Conservation (phyloP, 495 filamentous ascomycete genomes). For the Oleoguttula mirabilis region DNA sequence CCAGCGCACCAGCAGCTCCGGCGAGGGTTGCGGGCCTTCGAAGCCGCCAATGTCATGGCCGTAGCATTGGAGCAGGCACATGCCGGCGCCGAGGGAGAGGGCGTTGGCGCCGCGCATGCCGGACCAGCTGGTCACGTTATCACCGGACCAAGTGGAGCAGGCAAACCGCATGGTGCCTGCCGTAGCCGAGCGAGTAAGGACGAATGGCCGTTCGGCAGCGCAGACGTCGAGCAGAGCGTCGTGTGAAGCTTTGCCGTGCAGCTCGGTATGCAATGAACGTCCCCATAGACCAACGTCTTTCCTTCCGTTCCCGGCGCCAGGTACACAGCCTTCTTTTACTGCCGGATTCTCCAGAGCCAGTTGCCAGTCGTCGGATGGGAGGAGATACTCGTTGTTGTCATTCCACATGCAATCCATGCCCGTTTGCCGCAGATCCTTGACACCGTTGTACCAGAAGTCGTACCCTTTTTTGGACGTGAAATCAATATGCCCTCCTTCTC, state of each 20-base stretch:
- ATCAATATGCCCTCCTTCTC: constrained; percentile 57
- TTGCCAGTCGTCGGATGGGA: constrained; percentile 51
- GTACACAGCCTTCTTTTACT: constrained; percentile 4
- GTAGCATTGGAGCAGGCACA: constrained; percentile 51
- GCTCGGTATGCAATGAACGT: constrained; percentile 49
- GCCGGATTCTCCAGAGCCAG: constrained; percentile 36
- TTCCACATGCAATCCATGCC: constrained; percentile 66
- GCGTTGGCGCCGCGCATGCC: constrained; percentile 56
- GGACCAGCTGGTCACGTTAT: constrained; percentile 35
- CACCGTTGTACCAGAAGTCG: constrained; percentile 56
- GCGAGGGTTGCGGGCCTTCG: constrained; percentile 54
- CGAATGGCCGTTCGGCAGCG: constrained; percentile 46
- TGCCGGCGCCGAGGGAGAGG: constrained; percentile 51
- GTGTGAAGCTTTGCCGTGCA: constrained; percentile 54
- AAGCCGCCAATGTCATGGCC: constrained; percentile 65
- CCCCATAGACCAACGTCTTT: constrained; percentile 50
- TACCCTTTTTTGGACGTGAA: constrained; percentile 54
- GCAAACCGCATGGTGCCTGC: constrained; percentile 56
- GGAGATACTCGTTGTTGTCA: constrained; percentile 64
- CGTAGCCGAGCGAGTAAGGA: constrained; percentile 56
- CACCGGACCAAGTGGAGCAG: constrained; percentile 49
- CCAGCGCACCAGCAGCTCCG: constrained; percentile 59
- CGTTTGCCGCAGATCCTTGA: constrained; percentile 43
- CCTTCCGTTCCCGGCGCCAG: not conserved
- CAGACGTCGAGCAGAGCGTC: constrained; percentile 46